phyloP scores from a whole-genome alignment of 2,329 filamentous ascomycete species.

The Verticillium tricorpus region DNA sequence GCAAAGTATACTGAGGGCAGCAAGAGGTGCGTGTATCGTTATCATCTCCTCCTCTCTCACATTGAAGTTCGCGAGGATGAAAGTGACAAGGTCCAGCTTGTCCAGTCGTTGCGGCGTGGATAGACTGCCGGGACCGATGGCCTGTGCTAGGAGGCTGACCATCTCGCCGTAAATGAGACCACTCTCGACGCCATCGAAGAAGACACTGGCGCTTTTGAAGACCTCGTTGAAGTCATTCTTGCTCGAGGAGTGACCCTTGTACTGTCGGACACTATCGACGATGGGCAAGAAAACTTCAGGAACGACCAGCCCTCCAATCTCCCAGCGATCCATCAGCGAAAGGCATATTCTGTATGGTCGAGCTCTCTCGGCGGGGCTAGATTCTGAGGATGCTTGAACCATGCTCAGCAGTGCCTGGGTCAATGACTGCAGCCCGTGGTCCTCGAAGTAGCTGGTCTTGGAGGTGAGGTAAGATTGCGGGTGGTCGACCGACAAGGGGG shows the following conservation, averaged over 20 bases:
- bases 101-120: constrained; percentile 46
- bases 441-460: constrained; percentile 77
- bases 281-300: constrained; percentile 85
- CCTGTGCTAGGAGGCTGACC: constrained; percentile 59
- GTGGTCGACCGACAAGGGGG: constrained; percentile 38
- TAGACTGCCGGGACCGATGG: constrained; percentile 45
- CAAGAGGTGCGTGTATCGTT: constrained; percentile 74
- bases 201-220: constrained; percentile 85
- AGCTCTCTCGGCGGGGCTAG: constrained; percentile 62
- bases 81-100: constrained; percentile 70
- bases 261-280: constrained; percentile 73
- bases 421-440: constrained; percentile 70
- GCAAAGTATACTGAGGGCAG: constrained; percentile 59
- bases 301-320: constrained; percentile 86
- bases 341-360: constrained; percentile 87
- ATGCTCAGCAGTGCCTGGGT: constrained; percentile 71
- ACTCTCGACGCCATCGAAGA: constrained; percentile 96
- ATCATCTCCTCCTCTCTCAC: constrained; percentile 95
- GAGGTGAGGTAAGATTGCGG: constrained; percentile 45
- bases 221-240: constrained; percentile 78
- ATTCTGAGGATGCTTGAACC: constrained; percentile 54
- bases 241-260: constrained; percentile 60
- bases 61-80: constrained; percentile 86
- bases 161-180: constrained; percentile 87
- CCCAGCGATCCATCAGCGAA: constrained; percentile 97